phyloP scores from a whole-genome alignment of 306 rosid species.

The Pachyrhizus erosus region DNA sequence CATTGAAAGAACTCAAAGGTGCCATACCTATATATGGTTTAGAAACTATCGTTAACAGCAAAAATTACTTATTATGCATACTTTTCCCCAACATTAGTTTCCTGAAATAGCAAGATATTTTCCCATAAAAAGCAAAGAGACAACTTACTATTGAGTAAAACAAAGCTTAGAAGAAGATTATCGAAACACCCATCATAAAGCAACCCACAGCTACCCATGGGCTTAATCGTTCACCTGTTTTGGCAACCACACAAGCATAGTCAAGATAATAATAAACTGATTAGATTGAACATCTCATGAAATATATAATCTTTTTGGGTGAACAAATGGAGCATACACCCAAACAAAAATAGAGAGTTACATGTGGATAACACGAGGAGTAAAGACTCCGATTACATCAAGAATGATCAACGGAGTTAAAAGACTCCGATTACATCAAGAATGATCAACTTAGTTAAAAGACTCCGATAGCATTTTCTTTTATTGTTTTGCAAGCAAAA shows the following conservation, averaged over 20 bases:
- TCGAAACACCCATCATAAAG: constrained; percentile 67
- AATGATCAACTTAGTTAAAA: neutral
- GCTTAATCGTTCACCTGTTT: constrained; percentile 75
- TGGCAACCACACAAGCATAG: constrained; percentile 38
- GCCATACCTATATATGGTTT: neutral
- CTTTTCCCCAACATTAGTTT: neutral
- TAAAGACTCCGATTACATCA: neutral
- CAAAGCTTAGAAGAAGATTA: constrained; percentile 58
- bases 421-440: neutral
- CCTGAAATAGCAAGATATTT: neutral
- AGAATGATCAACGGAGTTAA: neutral
- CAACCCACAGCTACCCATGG: constrained; percentile 73
- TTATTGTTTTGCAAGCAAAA: neutral
- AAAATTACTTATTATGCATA: neutral
- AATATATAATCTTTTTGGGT: neutral
- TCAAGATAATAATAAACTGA: constrained; percentile 23
- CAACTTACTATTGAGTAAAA: constrained; percentile 32
- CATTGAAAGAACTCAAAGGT: neutral
- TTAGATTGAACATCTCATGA: constrained; percentile 29
- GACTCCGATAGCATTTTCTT: constrained; percentile 19
- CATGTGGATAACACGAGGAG: neutral
- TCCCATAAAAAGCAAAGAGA: neutral
- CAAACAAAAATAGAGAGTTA: neutral
- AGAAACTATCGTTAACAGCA: neutral
- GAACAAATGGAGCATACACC: neutral